A percentile compares a stretch with the other conserved stretches of the same genome.
Conservation (phyloP, 1,284 basidiomycete species). For the Ceratobasidium sp. region DNA sequence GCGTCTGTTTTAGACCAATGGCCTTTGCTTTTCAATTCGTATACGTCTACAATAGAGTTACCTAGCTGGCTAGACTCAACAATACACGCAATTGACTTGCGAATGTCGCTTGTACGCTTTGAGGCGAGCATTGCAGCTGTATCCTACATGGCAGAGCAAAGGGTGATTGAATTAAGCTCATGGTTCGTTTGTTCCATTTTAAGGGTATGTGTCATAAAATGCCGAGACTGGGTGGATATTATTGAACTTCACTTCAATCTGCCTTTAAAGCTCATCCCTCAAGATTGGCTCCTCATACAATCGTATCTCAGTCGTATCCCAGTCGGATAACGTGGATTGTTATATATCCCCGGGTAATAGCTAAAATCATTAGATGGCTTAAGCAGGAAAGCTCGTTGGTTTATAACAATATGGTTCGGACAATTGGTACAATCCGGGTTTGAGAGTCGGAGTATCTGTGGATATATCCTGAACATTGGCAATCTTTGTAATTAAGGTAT, state of each 20-base stretch:
- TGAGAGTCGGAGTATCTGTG: not conserved
- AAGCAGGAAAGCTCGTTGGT: not conserved
- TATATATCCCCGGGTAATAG: too few species aligned
- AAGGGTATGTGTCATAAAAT: too few species aligned
- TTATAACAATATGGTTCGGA: not conserved
- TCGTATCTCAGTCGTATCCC: too few species aligned
- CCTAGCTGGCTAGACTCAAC: not conserved
- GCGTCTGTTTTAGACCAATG: not conserved
- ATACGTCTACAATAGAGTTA: not conserved
- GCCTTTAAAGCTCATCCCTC: too few species aligned
- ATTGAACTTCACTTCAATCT: too few species aligned
- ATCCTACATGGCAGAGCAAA: not conserved
- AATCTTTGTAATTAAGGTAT: conserved; percentile 20
- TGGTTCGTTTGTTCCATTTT: not conserved
- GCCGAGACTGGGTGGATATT: too few species aligned
- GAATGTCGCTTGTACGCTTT: not conserved
- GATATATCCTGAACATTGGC: not conserved
- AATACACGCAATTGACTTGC: not conserved
- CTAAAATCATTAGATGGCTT: not conserved
- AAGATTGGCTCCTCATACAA: too few species aligned
- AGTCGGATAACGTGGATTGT: too few species aligned
- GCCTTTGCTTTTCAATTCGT: too few species aligned
- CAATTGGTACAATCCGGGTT: not conserved
- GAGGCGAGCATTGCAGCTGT: not conserved
- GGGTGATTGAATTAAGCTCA: not conserved